phyloP scores from a whole-genome alignment of 2,329 filamentous ascomycete species.

The Epichloe scottii region DNA sequence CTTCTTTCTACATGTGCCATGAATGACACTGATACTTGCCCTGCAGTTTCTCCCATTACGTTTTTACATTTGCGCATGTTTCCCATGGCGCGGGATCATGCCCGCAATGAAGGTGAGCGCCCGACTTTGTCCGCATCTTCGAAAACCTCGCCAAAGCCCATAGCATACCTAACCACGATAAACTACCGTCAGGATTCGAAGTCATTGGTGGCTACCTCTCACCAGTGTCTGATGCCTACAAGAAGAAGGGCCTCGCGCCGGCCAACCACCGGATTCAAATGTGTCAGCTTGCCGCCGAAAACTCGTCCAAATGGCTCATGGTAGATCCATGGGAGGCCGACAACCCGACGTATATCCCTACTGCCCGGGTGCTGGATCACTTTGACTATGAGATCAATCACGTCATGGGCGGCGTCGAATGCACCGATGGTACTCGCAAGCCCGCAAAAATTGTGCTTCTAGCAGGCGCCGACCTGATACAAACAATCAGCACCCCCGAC shows the following conservation, averaged over 20 bases:
- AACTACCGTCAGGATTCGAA: conserved; percentile 44
- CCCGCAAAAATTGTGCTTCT: conserved; percentile 65
- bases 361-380: conserved; percentile 80
- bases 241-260: conserved; percentile 25
- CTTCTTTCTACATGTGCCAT: too few relatives aligned
- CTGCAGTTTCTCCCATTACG: conserved; percentile 52
- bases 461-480: conserved; percentile 64
- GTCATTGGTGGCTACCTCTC: conserved; percentile 60
- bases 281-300: conserved; percentile 69
- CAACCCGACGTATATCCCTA: conserved; percentile 74
- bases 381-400: conserved; percentile 81
- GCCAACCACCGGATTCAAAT: conserved; percentile 43
- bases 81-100: conserved; percentile 73
- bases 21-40: neutral
- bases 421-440: conserved; percentile 52
- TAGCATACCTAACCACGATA: neutral
- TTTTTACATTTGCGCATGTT: conserved; percentile 79
- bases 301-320: conserved; percentile 64
- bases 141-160: neutral
- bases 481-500: conserved; percentile 59
- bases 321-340: conserved; percentile 80
- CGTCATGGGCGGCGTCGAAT: conserved; percentile 63
- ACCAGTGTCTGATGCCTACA: conserved; percentile 22
- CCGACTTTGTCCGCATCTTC: neutral
- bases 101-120: conserved; percentile 31